Conservation (phyloP, 371 early-diverging fungal species). For the Apophysomyces elegans region DNA sequence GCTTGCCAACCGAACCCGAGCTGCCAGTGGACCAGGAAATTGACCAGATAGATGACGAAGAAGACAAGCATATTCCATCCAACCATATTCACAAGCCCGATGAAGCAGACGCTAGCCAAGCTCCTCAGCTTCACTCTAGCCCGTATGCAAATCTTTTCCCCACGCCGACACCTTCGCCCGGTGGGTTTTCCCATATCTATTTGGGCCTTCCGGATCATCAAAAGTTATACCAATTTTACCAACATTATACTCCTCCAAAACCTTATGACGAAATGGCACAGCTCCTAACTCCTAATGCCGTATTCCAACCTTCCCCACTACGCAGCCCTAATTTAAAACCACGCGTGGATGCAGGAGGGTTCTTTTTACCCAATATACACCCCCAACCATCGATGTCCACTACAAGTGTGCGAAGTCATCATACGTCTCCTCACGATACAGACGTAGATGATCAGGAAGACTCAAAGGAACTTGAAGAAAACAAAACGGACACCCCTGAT, state of each 20-base stretch:
- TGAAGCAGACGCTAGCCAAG: constrained; percentile 1
- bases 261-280: constrained; percentile 45
- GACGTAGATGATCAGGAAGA: neutral
- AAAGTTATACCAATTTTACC: constrained; percentile 47
- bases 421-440: neutral
- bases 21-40: neutral
- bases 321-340: constrained; percentile 18
- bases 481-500: neutral
- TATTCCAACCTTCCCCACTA: constrained; percentile 20
- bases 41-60: constrained; percentile 9
- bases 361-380: constrained; percentile 16
- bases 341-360: constrained; percentile 23
- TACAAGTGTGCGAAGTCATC: neutral
- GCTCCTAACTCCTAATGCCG: constrained; percentile 20
- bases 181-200: constrained; percentile 20
- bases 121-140: neutral
- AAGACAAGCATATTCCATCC: neutral
- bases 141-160: constrained; percentile 1
- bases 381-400: neutral
- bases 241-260: constrained; percentile 41
- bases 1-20: neutral
- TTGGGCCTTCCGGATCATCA: constrained; percentile 33
- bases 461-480: neutral
- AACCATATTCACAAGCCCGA: constrained; percentile 12
- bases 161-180: constrained; percentile 1